Base-by-base conservation (phyloP, 1,284 basidiomycete genomes). In the Leccinum subrobustum region DNA sequence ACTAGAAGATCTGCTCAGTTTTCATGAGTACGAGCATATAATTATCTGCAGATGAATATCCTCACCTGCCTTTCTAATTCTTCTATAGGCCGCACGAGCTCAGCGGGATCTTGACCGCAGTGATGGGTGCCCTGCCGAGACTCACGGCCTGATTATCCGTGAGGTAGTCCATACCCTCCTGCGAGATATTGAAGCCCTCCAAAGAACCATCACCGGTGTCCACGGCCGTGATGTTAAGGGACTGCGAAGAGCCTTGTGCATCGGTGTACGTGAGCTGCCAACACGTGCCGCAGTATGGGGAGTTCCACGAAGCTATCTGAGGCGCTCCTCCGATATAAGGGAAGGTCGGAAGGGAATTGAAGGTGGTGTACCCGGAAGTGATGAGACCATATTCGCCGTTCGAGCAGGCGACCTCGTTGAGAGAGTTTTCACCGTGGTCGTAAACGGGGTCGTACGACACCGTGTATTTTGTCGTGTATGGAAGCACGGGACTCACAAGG, bases 281-380 rank as follows among this genome's bases (percentile, higher is more conserved):
- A 50, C 73, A 74, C 4, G 59, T 60, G 0, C 68, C 67, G 31
- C 72, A 74, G 47, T 63, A 56, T 8, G 2, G 56, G 1, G 68
- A 72, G 54, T 69, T 54, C 63, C 59, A 65, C 3, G 50, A 54
- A n/a, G 23, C 1, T 60, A 86, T 67, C 16, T 71, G 75, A 14
- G 68, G 64, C 4, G 77, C 75, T 3, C 77, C 82, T 25, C 81
- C 83, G 67, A 86, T 79, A 70, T 74, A 68, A 6, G 83, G 83
- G 73, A 80, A 85, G 57, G 64, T 72, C 31, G 82, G 81, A 33
- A 86, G 70, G 33, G 74, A 70, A n/a, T 70, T 71, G 63, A 83
- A 80, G 35, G 76, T 82, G 12, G 69, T 71, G 65, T 71, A 83
- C 16, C 77, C 76, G 18, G 70, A 68, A 27, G 76, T 77, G 52